Evolutionary conservation across 371 early-diverging fungal species (phyloP).

Genomic region (Basidiobolus heterosporus): DNA sequence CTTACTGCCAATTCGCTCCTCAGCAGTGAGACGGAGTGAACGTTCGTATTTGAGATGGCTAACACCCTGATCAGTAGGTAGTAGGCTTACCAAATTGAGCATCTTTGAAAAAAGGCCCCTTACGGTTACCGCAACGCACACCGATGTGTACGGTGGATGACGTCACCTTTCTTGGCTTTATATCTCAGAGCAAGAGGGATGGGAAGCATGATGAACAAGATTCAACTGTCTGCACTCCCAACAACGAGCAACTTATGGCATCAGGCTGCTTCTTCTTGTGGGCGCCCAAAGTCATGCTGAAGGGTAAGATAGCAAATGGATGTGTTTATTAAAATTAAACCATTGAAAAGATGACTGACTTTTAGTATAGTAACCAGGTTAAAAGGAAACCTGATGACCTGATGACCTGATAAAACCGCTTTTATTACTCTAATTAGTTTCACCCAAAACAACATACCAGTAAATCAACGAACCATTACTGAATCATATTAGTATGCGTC

Average conservation of each 20-base stretch:
- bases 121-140: conserved; percentile 96
- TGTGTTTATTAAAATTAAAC: no score
- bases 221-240: conserved; percentile 96
- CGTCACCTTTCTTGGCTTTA: conserved; percentile 97
- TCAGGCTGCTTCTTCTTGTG: conserved; percentile 98
- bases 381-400: no score
- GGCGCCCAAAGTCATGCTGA: no score
- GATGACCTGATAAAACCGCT: no score
- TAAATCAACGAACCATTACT: no score
- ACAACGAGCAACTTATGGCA: conserved; percentile 95
- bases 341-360: no score
- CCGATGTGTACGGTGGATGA: conserved; percentile 93
- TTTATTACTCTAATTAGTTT: no score
- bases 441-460: no score
- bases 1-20: conserved; percentile 91
- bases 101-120: conserved; percentile 92
- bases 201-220: conserved; percentile 91
- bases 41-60: conserved; percentile 93
- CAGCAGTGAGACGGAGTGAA: conserved; percentile 82
- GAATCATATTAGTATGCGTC: no score
- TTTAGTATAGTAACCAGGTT: no score
- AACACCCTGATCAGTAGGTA: conserved; percentile 91
- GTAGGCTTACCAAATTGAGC: conserved; percentile 95
- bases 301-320: no score
- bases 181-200: conserved; percentile 98